Conservation (phyloP, 1,284 basidiomycete species). For the Pulchroboletus neoregius region DNA sequence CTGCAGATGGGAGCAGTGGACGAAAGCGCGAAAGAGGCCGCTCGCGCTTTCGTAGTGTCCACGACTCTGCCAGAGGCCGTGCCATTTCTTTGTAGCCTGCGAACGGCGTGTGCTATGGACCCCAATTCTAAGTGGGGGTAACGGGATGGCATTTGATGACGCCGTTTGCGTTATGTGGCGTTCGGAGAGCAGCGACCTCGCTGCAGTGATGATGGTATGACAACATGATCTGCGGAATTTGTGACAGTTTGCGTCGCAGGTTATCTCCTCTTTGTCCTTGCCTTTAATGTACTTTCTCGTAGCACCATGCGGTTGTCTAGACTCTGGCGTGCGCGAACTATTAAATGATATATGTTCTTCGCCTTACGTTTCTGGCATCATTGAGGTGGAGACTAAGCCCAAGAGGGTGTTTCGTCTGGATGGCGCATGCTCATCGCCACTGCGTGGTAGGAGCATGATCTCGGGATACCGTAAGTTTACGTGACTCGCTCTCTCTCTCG, state of each 20-base stretch:
- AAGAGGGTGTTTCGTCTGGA: conserved; percentile 4
- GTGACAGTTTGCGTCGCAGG: conserved; percentile 7
- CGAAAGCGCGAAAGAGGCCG: conserved; percentile 56
- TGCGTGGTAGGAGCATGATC: conserved; percentile 29
- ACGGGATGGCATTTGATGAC: conserved; percentile 29
- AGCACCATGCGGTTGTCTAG: conserved; percentile 13
- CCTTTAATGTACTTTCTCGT: conserved; percentile 19
- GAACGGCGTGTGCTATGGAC: conserved; percentile 30
- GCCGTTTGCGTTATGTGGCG: conserved; percentile 33
- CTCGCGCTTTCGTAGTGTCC: conserved; percentile 52
- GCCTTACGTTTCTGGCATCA: conserved; percentile 22
- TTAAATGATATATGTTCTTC: conserved; percentile 14
- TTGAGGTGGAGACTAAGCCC: conserved; percentile 2
- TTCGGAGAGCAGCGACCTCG: conserved; percentile 27
- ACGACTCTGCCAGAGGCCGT: conserved; percentile 59
- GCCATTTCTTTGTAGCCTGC: conserved; percentile 70
- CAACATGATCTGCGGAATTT: conserved; percentile 28
- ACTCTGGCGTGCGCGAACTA: conserved; percentile 18
- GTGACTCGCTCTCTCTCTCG: conserved; percentile 16
- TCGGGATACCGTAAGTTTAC: conserved; percentile 33
- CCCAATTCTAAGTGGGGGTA: conserved; percentile 21
- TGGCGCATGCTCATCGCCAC: conserved; percentile 30
- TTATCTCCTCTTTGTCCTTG: conserved; percentile 7
- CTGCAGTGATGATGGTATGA: conserved; percentile 33
- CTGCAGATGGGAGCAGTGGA: conserved; percentile 47